phyloP scores from a whole-genome alignment of 2,329 filamentous ascomycete species.

The Pyricularia pennisetigena region DNA sequence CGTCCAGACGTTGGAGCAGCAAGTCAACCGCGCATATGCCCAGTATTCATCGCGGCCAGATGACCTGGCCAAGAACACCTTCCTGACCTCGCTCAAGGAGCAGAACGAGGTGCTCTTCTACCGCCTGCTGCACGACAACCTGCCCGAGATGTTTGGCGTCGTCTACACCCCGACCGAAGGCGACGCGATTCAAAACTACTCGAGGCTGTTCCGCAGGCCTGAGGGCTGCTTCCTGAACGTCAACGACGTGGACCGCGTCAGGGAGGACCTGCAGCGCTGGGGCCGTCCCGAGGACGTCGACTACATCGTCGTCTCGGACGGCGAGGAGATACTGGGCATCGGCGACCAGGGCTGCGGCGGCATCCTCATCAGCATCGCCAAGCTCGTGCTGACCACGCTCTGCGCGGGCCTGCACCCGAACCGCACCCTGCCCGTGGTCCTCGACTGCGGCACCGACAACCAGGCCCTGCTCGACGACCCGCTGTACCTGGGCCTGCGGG shows the following conservation, averaged over 20 bases:
- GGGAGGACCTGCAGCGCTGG: conserved; percentile 58
- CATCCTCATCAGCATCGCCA: conserved; percentile 76
- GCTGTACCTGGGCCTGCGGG: conserved; percentile 66
- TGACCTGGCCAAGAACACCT: conserved; percentile 75
- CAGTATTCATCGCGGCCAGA: conserved; percentile 58
- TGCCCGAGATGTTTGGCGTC: conserved; percentile 83
- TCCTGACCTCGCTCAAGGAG: conserved; percentile 74
- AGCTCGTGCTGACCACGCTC: conserved; percentile 71
- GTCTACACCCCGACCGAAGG: conserved; percentile 89
- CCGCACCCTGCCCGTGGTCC: conserved; percentile 66
- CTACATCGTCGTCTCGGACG: conserved; percentile 67
- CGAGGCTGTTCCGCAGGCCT: conserved; percentile 63
- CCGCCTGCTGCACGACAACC: conserved; percentile 63
- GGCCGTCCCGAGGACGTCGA: conserved; percentile 67
- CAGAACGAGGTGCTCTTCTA: conserved; percentile 82
- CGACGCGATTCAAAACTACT: conserved; percentile 80
- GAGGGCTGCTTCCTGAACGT: conserved; percentile 79
- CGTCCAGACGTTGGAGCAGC: conserved; percentile 67
- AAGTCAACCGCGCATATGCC: conserved; percentile 67
- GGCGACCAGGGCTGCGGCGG: conserved; percentile 83
- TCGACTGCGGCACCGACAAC: conserved; percentile 84
- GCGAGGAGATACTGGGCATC: conserved; percentile 72
- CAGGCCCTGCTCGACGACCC: conserved; percentile 63
- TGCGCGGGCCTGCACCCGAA: conserved; percentile 82
- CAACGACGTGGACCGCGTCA: conserved; percentile 53